These are phyloP conservation scores for Cardiospermum halicacabum DNA, from an alignment of 345 rosid genomes.

Conservation along the genomic window DNA sequence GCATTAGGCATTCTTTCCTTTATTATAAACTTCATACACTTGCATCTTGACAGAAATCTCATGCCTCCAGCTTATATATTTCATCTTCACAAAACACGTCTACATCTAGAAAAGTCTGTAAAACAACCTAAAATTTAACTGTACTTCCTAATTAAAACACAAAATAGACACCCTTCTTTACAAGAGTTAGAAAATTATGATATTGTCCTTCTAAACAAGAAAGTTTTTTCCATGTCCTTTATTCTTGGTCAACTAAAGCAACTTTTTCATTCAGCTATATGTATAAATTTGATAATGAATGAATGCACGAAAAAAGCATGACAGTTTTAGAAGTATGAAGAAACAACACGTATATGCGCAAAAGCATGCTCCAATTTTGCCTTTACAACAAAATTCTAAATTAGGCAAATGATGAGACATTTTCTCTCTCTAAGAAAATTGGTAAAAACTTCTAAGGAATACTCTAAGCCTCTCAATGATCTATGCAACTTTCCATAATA, in stretches of 20 bases:
- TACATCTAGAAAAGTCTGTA: too few relatives aligned
- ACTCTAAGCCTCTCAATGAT: background rate
- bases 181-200: too few relatives aligned
- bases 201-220: too few relatives aligned
- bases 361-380: too few relatives aligned
- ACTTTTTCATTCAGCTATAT: background rate
- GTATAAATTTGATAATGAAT: background rate
- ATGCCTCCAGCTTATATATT: too few relatives aligned
- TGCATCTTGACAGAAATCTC: too few relatives aligned
- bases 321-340: background rate
- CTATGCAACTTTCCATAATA: background rate
- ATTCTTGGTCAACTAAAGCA: background rate
- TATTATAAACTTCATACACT: background rate
- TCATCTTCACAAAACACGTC: too few relatives aligned
- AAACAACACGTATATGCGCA: background rate
- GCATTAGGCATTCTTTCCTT: background rate
- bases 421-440: background rate
- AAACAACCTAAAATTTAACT: too few relatives aligned
- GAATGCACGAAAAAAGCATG: background rate
- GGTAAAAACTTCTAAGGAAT: background rate
- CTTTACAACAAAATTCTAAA: background rate
- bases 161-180: too few relatives aligned
- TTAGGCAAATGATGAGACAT: background rate
- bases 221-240: too few relatives aligned
- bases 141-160: too few relatives aligned